Evolutionary conservation across 345 rosid species (phyloP), one percentile per base, ranked within the genome.

Genomic region (Nasturtium officinale): DNA sequence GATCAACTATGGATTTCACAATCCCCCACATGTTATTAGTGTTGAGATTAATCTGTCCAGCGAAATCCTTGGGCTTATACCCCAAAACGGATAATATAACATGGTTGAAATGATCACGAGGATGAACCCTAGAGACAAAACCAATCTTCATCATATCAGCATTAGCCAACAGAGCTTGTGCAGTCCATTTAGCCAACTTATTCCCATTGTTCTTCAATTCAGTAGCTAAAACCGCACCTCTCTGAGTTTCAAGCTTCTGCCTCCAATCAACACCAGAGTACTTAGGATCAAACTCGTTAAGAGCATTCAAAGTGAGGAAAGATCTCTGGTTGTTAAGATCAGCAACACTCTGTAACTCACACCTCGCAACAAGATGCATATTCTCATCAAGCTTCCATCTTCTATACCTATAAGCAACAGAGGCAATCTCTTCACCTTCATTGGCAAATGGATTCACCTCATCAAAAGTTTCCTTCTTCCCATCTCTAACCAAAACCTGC

Each of bases 21-120:
- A 96, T 92, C 0, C 99, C 99, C 99, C 99, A 96, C 99, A 96
- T 96, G 64, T 96, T 92, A 0, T 79, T 12, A n/a, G 98, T 90
- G 68, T 86, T 96, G 61, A 96, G 81, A 87, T 96, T 96, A 30
- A 92, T 92, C 85, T 96, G 98, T 3, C 96, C 62, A 0, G 98
- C 95, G 66, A 96, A 96, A 67, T 96, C 98, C 80, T 62, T 87
- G 0, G 98, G 99, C 75, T 96, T 96, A 59, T 92, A 89, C 62
- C 97, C 98, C 74, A 86, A 79, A 77, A 92, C 90, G 43, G 95
- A 94, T 64, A 96, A 69, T 77, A 92, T 92, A 8, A 90, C 98
- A 79, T 96, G 99, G 82, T 96, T 96, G 30, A 83, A 92, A 69
- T 91, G 99, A 84, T 96, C 98, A 67, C 98, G 90, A 16, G 99